phyloP scores from a whole-genome alignment of 257 asterid species.

The Nicotiana otophora region DNA sequence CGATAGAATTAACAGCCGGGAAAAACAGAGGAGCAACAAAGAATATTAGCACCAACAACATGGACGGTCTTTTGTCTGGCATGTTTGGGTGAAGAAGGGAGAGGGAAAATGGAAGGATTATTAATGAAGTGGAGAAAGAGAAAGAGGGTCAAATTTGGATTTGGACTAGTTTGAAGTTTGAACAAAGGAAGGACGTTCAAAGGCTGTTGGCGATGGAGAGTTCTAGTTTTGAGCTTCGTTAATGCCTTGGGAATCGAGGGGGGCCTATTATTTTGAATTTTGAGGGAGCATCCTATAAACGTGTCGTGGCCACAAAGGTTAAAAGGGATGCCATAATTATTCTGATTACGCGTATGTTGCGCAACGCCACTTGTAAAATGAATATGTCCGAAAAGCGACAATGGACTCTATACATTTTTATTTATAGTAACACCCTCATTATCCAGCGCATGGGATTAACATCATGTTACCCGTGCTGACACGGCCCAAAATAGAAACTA shows the following conservation, averaged over 20 bases:
- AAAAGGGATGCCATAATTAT: not conserved
- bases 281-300: not conserved
- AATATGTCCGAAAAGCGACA: not conserved
- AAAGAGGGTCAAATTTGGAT: not conserved
- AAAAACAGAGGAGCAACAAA: not conserved
- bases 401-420: not conserved
- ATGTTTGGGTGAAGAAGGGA: not conserved
- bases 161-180: not conserved
- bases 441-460: too few relatives aligned
- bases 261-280: not conserved
- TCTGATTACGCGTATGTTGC: not conserved
- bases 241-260: not conserved
- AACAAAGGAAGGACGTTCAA: not conserved
- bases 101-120: not conserved
- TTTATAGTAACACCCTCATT: too few relatives aligned
- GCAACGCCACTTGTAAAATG: not conserved
- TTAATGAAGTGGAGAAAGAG: not conserved
- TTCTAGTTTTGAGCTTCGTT: not conserved
- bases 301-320: slow-evolving; percentile 4
- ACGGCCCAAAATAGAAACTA: too few relatives aligned
- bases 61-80: too few relatives aligned
- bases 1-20: slow-evolving; percentile 42
- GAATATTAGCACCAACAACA: too few relatives aligned
- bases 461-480: too few relatives aligned
- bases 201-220: not conserved